A percentile compares a stretch with the other conserved stretches of the same genome.
Conservation (phyloP, 441 rosid species). For the Erodium texanum region DNA sequence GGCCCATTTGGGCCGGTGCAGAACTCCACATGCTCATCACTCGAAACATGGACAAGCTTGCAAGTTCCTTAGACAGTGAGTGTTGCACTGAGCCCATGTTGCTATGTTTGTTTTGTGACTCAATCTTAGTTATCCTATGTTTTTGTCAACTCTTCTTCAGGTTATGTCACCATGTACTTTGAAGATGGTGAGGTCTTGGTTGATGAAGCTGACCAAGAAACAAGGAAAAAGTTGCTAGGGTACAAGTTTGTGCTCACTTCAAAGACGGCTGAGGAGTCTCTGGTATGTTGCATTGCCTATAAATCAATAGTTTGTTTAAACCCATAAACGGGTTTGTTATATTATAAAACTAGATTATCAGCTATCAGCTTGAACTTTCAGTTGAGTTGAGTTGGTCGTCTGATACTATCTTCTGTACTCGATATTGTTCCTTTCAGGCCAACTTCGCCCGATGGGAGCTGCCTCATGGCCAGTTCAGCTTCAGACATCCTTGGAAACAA, state of each 20-base stretch:
- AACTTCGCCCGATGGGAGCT: slow-evolving; percentile 63
- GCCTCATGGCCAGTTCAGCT: slow-evolving; percentile 49
- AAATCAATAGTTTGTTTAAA: background rate
- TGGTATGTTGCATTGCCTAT: slow-evolving; percentile 28
- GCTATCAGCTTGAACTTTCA: background rate
- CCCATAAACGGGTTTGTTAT: no score
- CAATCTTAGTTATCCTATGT: background rate
- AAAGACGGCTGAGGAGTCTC: slow-evolving; percentile 48
- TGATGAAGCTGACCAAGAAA: slow-evolving; percentile 21
- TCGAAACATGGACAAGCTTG: slow-evolving; percentile 42
- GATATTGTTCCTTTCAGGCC: slow-evolving; percentile 27
- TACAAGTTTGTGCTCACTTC: slow-evolving; percentile 53
- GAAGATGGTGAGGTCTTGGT: slow-evolving; percentile 17
- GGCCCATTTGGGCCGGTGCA: slow-evolving; percentile 59
- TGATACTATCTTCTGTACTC: background rate
- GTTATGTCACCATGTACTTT: slow-evolving; percentile 31
- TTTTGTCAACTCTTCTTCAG: background rate
- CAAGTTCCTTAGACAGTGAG: slow-evolving; percentile 41
- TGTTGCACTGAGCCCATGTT: background rate
- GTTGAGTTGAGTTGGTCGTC: no score
- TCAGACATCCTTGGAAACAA: slow-evolving; percentile 58
- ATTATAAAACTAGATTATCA: no score
- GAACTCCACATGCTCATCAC: slow-evolving; percentile 47
- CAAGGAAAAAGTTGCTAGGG: slow-evolving; percentile 25
- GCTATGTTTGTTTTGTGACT: background rate